Percentiles rank a stretch among this genome's conserved stretches.
These are phyloP conservation scores for Colletotrichum tofieldiae DNA, from an alignment of 2,329 filamentous ascomycete genomes.

Conservation along the genomic window DNA sequence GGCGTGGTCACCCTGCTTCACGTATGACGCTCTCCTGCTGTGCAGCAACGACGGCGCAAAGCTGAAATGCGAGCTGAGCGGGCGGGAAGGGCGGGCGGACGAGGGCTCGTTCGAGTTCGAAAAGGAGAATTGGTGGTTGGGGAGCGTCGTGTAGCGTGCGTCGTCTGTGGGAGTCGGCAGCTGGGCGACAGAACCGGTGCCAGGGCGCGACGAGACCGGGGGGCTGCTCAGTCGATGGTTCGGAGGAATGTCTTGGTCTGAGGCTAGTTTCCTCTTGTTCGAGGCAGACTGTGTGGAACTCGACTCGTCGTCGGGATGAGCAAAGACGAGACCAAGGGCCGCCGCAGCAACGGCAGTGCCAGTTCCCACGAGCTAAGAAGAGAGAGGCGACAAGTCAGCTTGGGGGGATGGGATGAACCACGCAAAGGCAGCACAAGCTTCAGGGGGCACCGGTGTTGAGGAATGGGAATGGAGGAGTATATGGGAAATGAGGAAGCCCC, in stretches of 20 bases:
- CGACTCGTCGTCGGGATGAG: slow-evolving; percentile 63
- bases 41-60: slow-evolving; percentile 54
- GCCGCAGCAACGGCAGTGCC: slow-evolving; percentile 75
- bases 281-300: slow-evolving; percentile 44
- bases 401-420: slow-evolving; percentile 14
- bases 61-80: slow-evolving; percentile 58
- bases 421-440: slow-evolving; percentile 24
- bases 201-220: slow-evolving; percentile 57
- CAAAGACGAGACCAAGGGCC: slow-evolving; percentile 72
- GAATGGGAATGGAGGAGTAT: slow-evolving; percentile 17
- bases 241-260: slow-evolving; percentile 54
- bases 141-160: slow-evolving; percentile 44
- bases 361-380: slow-evolving; percentile 70
- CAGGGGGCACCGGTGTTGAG: slow-evolving; percentile 38
- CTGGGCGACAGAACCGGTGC: slow-evolving; percentile 58
- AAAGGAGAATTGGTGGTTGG: slow-evolving; percentile 39
- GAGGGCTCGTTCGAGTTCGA: slow-evolving; percentile 48
- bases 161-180: slow-evolving; percentile 50
- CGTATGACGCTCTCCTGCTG: slow-evolving; percentile 61
- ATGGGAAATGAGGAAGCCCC: slow-evolving; percentile 35
- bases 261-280: slow-evolving; percentile 39
- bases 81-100: slow-evolving; percentile 49
- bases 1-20: slow-evolving; percentile 56
- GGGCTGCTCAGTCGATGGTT: slow-evolving; percentile 48
- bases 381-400: slow-evolving; percentile 30